These are phyloP conservation scores for Pneumocystis jirovecii DNA, from an alignment of 1,139 yeast genomes.

Conservation along the genomic window DNA sequence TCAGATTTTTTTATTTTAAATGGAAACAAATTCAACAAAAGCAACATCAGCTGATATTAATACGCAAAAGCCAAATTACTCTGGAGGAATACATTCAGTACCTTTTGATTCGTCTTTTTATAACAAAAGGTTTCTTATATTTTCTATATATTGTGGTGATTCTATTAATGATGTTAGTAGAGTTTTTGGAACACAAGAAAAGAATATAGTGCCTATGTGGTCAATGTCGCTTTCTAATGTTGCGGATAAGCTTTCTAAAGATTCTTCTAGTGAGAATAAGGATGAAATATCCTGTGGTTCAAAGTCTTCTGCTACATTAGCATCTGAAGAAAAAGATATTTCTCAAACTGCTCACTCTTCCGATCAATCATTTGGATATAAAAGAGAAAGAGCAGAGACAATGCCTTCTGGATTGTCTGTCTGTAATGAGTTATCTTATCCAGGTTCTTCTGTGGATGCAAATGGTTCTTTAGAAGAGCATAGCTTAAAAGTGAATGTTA, in stretches of 20 bases:
- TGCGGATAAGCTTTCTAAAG: background rate
- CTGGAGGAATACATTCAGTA: background rate
- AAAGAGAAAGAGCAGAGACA: background rate
- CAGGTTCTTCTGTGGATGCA: too few relatives aligned
- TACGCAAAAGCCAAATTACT: background rate
- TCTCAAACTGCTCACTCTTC: background rate
- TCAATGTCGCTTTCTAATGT: background rate
- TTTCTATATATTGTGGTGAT: background rate
- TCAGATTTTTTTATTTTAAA: background rate
- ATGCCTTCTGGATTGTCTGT: background rate
- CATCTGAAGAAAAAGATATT: background rate
- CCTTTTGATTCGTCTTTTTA: background rate
- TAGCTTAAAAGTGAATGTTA: background rate
- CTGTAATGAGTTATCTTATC: background rate
- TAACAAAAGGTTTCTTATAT: background rate
- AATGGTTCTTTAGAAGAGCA: background rate
- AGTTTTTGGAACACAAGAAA: background rate
- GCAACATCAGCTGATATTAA: background rate
- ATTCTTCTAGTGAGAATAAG: background rate
- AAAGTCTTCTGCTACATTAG: background rate
- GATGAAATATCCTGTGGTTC: background rate
- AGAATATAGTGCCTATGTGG: background rate
- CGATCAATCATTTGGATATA: background rate
- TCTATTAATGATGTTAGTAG: background rate
- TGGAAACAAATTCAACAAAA: background rate